These are phyloP conservation scores for Malus hybrid DNA, from an alignment of 331 rosid genomes.

Conservation along the genomic window DNA sequence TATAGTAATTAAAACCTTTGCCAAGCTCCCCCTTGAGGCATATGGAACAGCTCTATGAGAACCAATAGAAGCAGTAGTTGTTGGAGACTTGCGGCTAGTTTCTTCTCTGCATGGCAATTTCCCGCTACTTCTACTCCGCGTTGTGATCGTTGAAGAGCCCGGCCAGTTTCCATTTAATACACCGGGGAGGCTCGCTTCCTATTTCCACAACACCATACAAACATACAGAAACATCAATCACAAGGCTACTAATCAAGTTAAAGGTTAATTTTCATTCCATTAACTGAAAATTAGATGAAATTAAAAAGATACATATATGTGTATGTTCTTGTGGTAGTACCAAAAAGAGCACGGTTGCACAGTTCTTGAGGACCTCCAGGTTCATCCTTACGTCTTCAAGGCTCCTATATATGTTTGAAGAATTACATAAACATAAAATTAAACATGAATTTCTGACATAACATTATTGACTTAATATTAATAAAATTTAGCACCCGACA, in stretches of 20 bases:
- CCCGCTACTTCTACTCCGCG: slow-evolving; percentile 65
- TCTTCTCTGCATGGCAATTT: slow-evolving; percentile 55
- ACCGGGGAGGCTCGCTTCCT: slow-evolving; percentile 90
- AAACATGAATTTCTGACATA: not conserved
- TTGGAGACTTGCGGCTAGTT: slow-evolving; percentile 61
- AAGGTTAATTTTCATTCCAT: not conserved
- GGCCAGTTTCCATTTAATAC: slow-evolving; percentile 36
- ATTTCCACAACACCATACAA: not conserved
- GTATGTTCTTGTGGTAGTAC: slow-evolving; percentile 20
- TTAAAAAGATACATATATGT: no score
- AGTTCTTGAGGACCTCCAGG: slow-evolving; percentile 87
- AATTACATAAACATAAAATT: not conserved
- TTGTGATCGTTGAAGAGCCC: slow-evolving; percentile 43
- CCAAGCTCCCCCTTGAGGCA: slow-evolving; percentile 51
- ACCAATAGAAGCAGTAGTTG: slow-evolving; percentile 35
- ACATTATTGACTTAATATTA: no score
- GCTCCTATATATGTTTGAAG: slow-evolving; percentile 42
- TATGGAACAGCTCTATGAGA: slow-evolving; percentile 71
- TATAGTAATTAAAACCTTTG: slow-evolving; percentile 37
- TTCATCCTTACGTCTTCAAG: slow-evolving; percentile 99
- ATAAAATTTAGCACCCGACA: no score
- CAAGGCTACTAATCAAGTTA: not conserved
- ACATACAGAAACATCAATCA: not conserved
- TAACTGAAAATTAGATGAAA: not conserved
- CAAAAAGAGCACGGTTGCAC: slow-evolving; percentile 91